phyloP scores from a whole-genome alignment of 2,329 filamentous ascomycete species.

The Zalaria obscura region DNA sequence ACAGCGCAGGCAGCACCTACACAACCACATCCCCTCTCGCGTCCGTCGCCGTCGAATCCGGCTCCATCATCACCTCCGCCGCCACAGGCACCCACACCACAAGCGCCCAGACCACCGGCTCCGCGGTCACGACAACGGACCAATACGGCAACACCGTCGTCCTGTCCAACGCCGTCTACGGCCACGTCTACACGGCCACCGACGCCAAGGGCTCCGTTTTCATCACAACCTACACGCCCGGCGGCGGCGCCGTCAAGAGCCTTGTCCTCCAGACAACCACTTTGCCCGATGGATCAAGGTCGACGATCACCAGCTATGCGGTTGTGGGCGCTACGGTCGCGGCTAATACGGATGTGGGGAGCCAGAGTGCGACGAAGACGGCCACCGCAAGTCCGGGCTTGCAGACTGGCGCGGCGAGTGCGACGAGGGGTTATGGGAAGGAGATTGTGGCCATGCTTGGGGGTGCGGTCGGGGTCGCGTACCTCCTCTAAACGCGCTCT shows the following conservation, averaged over 20 bases:
- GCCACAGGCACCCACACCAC: slow-evolving; percentile 21
- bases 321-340: slow-evolving; percentile 20
- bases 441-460: slow-evolving; percentile 18
- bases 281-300: slow-evolving; percentile 19
- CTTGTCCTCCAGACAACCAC: slow-evolving; percentile 23
- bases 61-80: slow-evolving; percentile 22
- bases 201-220: slow-evolving; percentile 25
- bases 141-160: slow-evolving; percentile 22
- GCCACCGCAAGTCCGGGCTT: slow-evolving; percentile 18
- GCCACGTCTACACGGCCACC: slow-evolving; percentile 29
- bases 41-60: slow-evolving; percentile 22
- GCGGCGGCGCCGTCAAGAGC: slow-evolving; percentile 23
- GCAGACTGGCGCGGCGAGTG: slow-evolving; percentile 22
- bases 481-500: slow-evolving; percentile 15
- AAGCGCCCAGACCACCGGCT: slow-evolving; percentile 2
- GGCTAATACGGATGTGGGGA: slow-evolving; percentile 6
- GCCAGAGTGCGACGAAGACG: slow-evolving; percentile 5
- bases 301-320: slow-evolving; percentile 29
- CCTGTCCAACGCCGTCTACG: slow-evolving; percentile 15
- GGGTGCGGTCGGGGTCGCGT: slow-evolving; percentile 18
- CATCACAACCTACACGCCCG: slow-evolving; percentile 32
- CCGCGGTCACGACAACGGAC: slow-evolving; percentile 22
- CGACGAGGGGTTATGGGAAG: slow-evolving; percentile 11
- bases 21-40: slow-evolving; percentile 22
- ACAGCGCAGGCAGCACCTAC: slow-evolving; percentile 21